Conservation (phyloP, 2,329 filamentous ascomycete genomes). For the Herpotrichia juniperi region DNA sequence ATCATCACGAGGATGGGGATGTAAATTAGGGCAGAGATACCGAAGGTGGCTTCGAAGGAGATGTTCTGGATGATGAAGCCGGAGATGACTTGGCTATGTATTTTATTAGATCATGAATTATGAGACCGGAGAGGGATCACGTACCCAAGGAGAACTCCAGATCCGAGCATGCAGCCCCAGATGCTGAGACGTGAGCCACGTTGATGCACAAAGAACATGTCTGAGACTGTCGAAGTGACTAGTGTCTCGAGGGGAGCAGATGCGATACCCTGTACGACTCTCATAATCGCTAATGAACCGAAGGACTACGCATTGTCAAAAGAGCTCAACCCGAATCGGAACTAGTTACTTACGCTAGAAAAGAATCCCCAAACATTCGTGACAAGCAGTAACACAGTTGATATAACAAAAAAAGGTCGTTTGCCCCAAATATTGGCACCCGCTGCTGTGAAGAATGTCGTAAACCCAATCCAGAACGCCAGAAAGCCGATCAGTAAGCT, state of each 20-base stretch:
- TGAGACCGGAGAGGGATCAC: constrained; percentile 26
- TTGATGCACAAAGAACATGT: constrained; percentile 89
- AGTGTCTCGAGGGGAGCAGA: constrained; percentile 88
- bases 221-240: constrained; percentile 87
- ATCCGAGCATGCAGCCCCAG: constrained; percentile 46
- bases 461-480: constrained; percentile 46
- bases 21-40: constrained; percentile 51
- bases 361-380: constrained; percentile 51
- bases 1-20: constrained; percentile 48
- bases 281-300: constrained; percentile 53
- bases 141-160: constrained; percentile 49
- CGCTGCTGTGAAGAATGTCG: constrained; percentile 51
- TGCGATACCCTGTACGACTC: constrained; percentile 84
- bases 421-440: constrained; percentile 48
- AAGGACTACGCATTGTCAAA: constrained; percentile 35
- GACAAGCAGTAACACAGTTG: constrained; percentile 39
- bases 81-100: constrained; percentile 50
- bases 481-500: constrained; percentile 48
- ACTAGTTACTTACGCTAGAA: constrained; percentile 24
- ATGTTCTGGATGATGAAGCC: constrained; percentile 49
- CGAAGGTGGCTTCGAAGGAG: constrained; percentile 51
- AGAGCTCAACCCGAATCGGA: not conserved
- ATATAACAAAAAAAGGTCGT: constrained; percentile 46
- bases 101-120: not conserved
- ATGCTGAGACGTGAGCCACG: constrained; percentile 87